Evolutionary conservation across 2,329 filamentous ascomycete species (phyloP).

Genomic region (Fusarium paranaense): DNA sequence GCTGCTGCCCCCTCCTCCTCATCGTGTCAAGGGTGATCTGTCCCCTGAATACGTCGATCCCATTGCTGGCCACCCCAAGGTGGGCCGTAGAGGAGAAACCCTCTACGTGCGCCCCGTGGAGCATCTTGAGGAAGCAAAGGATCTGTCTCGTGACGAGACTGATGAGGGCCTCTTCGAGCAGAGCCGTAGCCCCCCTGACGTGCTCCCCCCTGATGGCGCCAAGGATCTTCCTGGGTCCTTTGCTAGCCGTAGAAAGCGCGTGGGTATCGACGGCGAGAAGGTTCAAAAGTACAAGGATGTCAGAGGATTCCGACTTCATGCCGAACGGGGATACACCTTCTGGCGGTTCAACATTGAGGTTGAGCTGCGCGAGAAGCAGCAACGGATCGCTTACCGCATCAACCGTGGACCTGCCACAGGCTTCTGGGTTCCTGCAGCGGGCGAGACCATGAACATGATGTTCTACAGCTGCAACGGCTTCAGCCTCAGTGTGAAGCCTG

Average conservation of each 20-base stretch:
- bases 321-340: slow-evolving; percentile 90
- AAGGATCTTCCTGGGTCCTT: slow-evolving; percentile 65
- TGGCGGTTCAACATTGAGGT: slow-evolving; percentile 98
- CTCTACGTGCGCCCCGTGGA: slow-evolving; percentile 92
- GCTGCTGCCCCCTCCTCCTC: slow-evolving; percentile 81
- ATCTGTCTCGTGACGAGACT: slow-evolving; percentile 83
- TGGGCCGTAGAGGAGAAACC: slow-evolving; percentile 86
- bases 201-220: slow-evolving; percentile 53
- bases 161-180: slow-evolving; percentile 86
- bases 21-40: slow-evolving; percentile 73
- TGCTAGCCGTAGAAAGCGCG: slow-evolving; percentile 63
- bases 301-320: slow-evolving; percentile 82
- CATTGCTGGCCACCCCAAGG: slow-evolving; percentile 85
- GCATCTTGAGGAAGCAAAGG: slow-evolving; percentile 80
- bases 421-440: slow-evolving; percentile 92
- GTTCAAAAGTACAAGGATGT: slow-evolving; percentile 86
- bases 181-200: slow-evolving; percentile 65
- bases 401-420: slow-evolving; percentile 88
- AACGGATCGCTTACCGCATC: slow-evolving; percentile 94
- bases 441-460: slow-evolving; percentile 97
- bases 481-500: slow-evolving; percentile 79
- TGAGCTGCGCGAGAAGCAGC: slow-evolving; percentile 81
- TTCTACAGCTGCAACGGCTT: slow-evolving; percentile 99
- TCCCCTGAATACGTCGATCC: slow-evolving; percentile 89
- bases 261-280: slow-evolving; percentile 80